Base-by-base conservation (phyloP, 306 rosid species). In the Cucumis cinereus region DNA sequence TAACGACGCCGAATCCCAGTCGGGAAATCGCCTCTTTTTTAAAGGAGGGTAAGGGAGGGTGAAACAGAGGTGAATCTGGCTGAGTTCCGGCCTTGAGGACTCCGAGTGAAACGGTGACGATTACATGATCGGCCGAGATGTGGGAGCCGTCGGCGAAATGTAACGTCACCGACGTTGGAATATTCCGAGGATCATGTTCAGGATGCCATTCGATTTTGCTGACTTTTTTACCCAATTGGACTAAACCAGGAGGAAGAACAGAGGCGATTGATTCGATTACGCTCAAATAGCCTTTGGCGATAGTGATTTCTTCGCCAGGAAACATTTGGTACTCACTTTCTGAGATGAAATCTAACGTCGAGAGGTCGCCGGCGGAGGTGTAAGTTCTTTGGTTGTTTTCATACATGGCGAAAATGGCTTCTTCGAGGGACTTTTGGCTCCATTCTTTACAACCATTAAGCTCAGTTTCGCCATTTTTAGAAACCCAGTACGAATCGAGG, bases 1-100 rank as follows among this genome's bases (percentile, higher is more conserved):
- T 92, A 24, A 94, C 99, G 81, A 92, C 90, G n/a, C 99, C 97
- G 85, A 89, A 94, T 38, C 99, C 99, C 50, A 94, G 93, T 88
- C 97, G 86, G 67, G 91, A 87, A 76, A 94, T 94, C 26, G 97
- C 97, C 83, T 88, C 86, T 4, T 84, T 80, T 86, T 94, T 94
- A 75, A 84, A 92, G 66, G 77, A 20, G n/a, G 99, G 99, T 83
- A 94, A 81, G 52, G 89, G 89, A 73, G 99, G 99, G 71, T 35
- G 74, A 76, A 94, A 94, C 87, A 91, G 67, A 83, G 89, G 89
- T 16, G 92, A 87, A 72, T 58, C 86, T 50, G 73, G 89, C 35
- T 77, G 60, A 74, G 84, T 84, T n/a, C 89, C 88, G 73, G 99
- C 95, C 82, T 94, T 94, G 54, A 94, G 90, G 12, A 94, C 97